phyloP scores from a whole-genome alignment of 176 grass and related monocot genomes.

The Ananas comosus region DNA sequence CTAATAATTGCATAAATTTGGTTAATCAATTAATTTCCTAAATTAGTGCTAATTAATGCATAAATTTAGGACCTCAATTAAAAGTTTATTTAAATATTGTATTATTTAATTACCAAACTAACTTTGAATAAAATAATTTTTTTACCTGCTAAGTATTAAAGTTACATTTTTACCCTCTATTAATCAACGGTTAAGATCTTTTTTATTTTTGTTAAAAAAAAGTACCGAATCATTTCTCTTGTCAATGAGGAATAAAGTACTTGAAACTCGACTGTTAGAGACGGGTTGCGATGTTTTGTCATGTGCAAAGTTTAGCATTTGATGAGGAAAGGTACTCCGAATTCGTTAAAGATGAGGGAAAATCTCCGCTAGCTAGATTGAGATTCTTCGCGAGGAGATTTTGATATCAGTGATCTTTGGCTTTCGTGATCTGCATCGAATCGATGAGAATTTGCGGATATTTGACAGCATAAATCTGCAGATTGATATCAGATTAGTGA shows the following conservation, averaged over 20 bases:
- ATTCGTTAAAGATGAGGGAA: not conserved
- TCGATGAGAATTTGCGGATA: not conserved
- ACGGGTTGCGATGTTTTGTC: not conserved
- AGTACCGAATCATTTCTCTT: too few species aligned
- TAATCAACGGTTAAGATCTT: too few species aligned
- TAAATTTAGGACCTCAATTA: too few species aligned
- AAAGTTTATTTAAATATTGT: too few species aligned
- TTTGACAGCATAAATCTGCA: not conserved
- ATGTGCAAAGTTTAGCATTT: not conserved
- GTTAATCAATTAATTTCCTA: too few species aligned
- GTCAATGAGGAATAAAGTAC: slow-evolving; percentile 4
- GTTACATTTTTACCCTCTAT: too few species aligned
- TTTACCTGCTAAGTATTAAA: too few species aligned
- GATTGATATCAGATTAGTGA: not conserved
- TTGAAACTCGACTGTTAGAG: not conserved
- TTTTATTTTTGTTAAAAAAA: too few species aligned
- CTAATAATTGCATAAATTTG: too few species aligned
- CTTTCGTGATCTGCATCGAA: not conserved
- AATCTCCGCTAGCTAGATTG: not conserved
- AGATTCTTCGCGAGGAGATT: slow-evolving; percentile 1
- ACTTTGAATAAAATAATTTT: too few species aligned
- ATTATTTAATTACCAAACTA: too few species aligned
- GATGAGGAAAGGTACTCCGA: not conserved
- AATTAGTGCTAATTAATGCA: too few species aligned
- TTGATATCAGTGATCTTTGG: not conserved